These are phyloP conservation scores for Paecilomyces sp. DNA, from an alignment of 2,329 filamentous ascomycete genomes.

Conservation along the genomic window DNA sequence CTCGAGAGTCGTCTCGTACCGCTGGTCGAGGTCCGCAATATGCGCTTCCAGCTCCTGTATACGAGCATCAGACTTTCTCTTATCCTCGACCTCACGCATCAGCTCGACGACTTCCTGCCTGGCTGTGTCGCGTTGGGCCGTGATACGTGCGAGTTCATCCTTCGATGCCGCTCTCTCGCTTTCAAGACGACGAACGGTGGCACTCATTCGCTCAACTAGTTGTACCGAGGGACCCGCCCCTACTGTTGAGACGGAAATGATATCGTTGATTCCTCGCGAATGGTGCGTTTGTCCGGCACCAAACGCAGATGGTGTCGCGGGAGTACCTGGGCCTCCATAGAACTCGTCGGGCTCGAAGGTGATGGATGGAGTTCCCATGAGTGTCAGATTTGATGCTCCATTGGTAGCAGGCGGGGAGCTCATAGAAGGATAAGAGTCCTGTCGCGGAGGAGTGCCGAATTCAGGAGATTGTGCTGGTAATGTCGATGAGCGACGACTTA, in stretches of 20 bases:
- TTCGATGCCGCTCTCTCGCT: constrained; percentile 82
- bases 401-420: constrained; percentile 20
- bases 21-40: constrained; percentile 60
- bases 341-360: constrained; percentile 44
- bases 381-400: constrained; percentile 11
- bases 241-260: constrained; percentile 81
- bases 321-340: constrained; percentile 26
- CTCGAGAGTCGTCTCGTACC: constrained; percentile 88
- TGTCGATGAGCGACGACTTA: constrained; percentile 34
- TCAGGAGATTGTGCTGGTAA: constrained; percentile 29
- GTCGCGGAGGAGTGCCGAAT: constrained; percentile 35
- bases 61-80: constrained; percentile 52
- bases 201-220: constrained; percentile 91
- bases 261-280: constrained; percentile 65
- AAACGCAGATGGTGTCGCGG: constrained; percentile 30
- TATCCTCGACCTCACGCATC: constrained; percentile 77
- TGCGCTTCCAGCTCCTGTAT: constrained; percentile 61
- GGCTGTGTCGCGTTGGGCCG: constrained; percentile 83
- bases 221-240: constrained; percentile 90
- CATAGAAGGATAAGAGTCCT: constrained; percentile 35
- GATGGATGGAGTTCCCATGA: constrained; percentile 27
- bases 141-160: constrained; percentile 76
- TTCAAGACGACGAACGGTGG: constrained; percentile 82
- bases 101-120: constrained; percentile 82
- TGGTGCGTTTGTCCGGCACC: constrained; percentile 27